Evolutionary conservation across 371 early-diverging fungal species (phyloP), one percentile per base, ranked within the genome.

Genomic region (Blakeslea trispora): DNA sequence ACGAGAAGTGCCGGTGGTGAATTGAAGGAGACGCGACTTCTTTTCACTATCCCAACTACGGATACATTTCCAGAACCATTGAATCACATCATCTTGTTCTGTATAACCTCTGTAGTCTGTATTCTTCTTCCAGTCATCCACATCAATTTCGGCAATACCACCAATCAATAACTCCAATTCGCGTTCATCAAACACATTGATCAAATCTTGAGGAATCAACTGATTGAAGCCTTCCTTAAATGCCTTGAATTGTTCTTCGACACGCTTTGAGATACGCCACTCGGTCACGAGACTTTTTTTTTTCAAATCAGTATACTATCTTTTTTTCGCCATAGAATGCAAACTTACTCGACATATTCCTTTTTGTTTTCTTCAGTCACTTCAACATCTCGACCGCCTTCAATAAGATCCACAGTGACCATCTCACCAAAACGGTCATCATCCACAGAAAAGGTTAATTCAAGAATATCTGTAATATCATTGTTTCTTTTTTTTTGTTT

Each of bases 101-200:
- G 94, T 92, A 83, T 96, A 99, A 21, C 97, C 96, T 45, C 95
- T 81, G 69, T 98, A 99, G 60, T 95, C 96, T 11, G 98, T 96
- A 66, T 99, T 95, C 73, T 96, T 97, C 82, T 94, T 95, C 99
- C 99, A 98, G 72, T 99, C 99, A 62, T 97, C 97, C 14, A 97
- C 86, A 76, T 99, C 98, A 55, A 99, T 96, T 65, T 99, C 98
- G 7, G 97, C 92, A 64, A 98, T 79, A 57, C 99, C 99, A n/a
- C 97, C 93, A 68, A 99, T 97, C 40, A 98, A 82, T 31, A 99
- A 82, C 82, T 98, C 99, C 51, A 99, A 74, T 76, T 99, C 99
- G 59, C 94, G 91, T 69, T 97, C 98, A 72, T 98, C 95, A 82
- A 98, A 99, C 24, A 98, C 96, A 50, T 84, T 82, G 53, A 99